A percentile compares a stretch with the other conserved stretches of the same genome.
Evolutionary conservation across 345 rosid genomes (phyloP).

Genomic region (Gossypium turneri): DNA sequence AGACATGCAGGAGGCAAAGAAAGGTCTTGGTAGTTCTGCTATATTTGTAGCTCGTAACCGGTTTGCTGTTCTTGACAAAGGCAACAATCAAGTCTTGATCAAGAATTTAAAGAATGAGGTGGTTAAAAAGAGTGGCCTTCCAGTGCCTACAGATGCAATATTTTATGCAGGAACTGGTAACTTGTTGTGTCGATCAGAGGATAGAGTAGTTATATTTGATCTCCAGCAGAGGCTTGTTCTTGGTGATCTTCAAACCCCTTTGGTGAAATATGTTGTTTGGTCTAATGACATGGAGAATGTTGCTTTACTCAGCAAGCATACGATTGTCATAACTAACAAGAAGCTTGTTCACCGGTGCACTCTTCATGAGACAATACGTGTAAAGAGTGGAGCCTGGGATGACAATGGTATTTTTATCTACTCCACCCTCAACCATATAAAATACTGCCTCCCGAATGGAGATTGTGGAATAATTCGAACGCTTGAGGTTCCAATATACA

Average conservation of each 20-base stretch:
- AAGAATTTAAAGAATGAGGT: slow-evolving; percentile 80
- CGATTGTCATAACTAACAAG: slow-evolving; percentile 75
- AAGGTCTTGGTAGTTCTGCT: slow-evolving; percentile 80
- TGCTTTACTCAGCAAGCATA: slow-evolving; percentile 93
- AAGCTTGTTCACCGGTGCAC: slow-evolving; percentile 81
- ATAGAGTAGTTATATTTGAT: slow-evolving; percentile 79
- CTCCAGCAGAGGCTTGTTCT: slow-evolving; percentile 86
- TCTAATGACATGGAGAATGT: slow-evolving; percentile 89
- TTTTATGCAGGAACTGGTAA: slow-evolving; percentile 95
- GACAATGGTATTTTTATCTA: slow-evolving; percentile 90
- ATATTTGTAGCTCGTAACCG: slow-evolving; percentile 77
- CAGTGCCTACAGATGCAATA: slow-evolving; percentile 72
- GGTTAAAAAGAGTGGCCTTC: slow-evolving; percentile 69
- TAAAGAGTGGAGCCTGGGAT: slow-evolving; percentile 96
- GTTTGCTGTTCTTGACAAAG: slow-evolving; percentile 88
- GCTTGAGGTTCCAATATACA: slow-evolving; percentile 79
- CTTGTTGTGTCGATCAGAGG: slow-evolving; percentile 82
- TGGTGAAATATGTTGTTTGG: slow-evolving; percentile 82
- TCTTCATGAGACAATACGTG: slow-evolving; percentile 92
- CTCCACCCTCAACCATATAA: slow-evolving; percentile 79
- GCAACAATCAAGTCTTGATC: slow-evolving; percentile 76
- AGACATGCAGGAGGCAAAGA: slow-evolving; percentile 83
- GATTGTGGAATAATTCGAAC: slow-evolving; percentile 82
- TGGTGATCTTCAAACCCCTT: slow-evolving; percentile 84
- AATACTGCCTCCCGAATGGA: slow-evolving; percentile 93